Conservation (phyloP, 2,329 filamentous ascomycete genomes). For the Lecanicillium sp. region DNA sequence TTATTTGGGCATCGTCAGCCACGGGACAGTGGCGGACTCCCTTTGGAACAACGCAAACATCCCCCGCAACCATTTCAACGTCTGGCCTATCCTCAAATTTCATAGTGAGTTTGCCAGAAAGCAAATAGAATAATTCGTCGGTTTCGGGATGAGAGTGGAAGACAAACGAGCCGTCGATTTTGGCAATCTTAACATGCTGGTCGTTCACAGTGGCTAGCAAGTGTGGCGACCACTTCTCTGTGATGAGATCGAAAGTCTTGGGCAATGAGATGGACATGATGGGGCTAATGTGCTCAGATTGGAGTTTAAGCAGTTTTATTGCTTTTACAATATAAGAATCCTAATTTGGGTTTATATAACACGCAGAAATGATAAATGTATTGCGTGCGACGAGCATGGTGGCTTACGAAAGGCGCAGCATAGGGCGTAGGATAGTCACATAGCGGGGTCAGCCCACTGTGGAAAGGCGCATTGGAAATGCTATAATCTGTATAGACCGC, state of each 20-base stretch:
- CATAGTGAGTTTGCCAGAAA: slow-evolving; percentile 26
- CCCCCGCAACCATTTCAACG: slow-evolving; percentile 21
- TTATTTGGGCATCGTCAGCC: slow-evolving; percentile 24
- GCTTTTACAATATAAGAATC: background rate
- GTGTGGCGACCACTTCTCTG: slow-evolving; percentile 21
- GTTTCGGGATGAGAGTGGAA: slow-evolving; percentile 32
- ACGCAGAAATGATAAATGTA: too few species aligned
- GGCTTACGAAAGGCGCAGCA: too few species aligned
- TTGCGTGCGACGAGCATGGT: too few species aligned
- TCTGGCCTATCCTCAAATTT: slow-evolving; percentile 22
- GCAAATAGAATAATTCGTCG: slow-evolving; percentile 32
- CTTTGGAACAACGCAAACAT: slow-evolving; percentile 26
- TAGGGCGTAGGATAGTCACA: too few species aligned
- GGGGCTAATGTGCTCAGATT: background rate
- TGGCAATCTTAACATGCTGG: slow-evolving; percentile 32
- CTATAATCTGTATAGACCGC: too few species aligned
- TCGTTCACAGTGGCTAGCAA: slow-evolving; percentile 26
- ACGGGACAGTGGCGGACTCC: slow-evolving; percentile 29
- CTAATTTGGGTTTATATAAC: too few species aligned
- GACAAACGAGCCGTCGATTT: slow-evolving; percentile 29
- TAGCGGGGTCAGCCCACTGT: too few species aligned
- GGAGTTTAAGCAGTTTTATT: background rate
- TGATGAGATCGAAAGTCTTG: slow-evolving; percentile 17
- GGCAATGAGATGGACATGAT: slow-evolving; percentile 16
- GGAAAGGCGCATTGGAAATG: too few species aligned